Evolutionary conservation across 345 rosid species (phyloP), one percentile per base, ranked within the genome.

Genomic region (Moricandia moricandioides): DNA sequence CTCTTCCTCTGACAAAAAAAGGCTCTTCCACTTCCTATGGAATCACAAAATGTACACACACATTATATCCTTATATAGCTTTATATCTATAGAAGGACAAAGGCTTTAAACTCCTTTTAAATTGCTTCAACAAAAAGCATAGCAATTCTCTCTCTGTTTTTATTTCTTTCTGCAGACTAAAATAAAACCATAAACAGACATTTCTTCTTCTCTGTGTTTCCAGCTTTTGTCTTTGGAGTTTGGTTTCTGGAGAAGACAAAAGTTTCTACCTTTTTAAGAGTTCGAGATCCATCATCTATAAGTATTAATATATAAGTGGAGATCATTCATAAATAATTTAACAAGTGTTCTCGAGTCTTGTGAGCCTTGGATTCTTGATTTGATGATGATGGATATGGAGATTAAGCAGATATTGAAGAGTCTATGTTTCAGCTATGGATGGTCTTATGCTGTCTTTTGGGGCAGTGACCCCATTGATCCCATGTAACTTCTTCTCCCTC

Each of bases 401-500:
- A 37, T 81, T 45, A 90, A 85, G 88, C 85, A 82, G 82, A 82
- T 16, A 68, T 85, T 91, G 16, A 83, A 82, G 84, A 80, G 71
- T 39, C 86, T 91, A 68, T 94, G 96, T 83, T 75, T 87, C 78
- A 82, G 81, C 62, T 78, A 89, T 84, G 96, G 96, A 11, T 94
- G 97, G 98, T 90, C 91, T 81, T 88, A 84, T 74, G 96, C 87
- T 16, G 85, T 91, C 51, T 86, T 88, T 52, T 94, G 98, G 98
- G 27, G 91, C 67, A 84, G 84, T 77, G 88, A 91, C 83, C 85
- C 83, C 45, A 75, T 79, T 75, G 88, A 88, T 78, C 79, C 89
- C 82, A 86, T 88, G 98, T 94, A 79, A 84, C 78, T 71, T 66
- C 76, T 68, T 65, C 13, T 60, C 7, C 62, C 18, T 30, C 5